Evolutionary conservation across 2,329 filamentous ascomycete genomes (phyloP).

Genomic region (Blumeriella jaapii): DNA sequence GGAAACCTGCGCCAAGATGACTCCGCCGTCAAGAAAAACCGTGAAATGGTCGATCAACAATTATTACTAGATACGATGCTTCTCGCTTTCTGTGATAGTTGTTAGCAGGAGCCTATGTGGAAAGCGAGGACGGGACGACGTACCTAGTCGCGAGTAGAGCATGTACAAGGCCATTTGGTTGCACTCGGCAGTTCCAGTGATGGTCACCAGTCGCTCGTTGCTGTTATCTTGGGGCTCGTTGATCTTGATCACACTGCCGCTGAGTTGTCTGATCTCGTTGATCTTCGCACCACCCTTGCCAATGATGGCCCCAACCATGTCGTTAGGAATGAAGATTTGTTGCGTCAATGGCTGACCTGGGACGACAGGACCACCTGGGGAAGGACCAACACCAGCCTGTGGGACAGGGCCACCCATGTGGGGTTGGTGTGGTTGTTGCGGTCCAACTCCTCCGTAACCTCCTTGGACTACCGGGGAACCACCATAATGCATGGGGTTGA

Average conservation of each 20-base stretch:
- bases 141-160: conserved; percentile 94
- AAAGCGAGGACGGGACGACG: conserved; percentile 22
- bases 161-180: conserved; percentile 99
- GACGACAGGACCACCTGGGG: conserved; percentile 50
- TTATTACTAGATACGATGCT: conserved; percentile 52
- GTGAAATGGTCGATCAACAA: conserved; percentile 5
- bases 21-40: conserved; percentile 2
- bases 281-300: conserved; percentile 98
- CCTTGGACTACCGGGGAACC: conserved; percentile 40
- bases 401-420: conserved; percentile 50
- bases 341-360: conserved; percentile 83
- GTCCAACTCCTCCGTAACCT: conserved; percentile 68
- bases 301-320: conserved; percentile 99
- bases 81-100: conserved; percentile 53
- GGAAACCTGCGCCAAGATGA: conserved; percentile 5
- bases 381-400: conserved; percentile 60
- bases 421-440: conserved; percentile 62
- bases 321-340: conserved; percentile 98
- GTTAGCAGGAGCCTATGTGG: conserved; percentile 11
- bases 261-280: conserved; percentile 95
- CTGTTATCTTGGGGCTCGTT: conserved; percentile 98
- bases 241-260: conserved; percentile 98
- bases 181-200: conserved; percentile 94
- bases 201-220: conserved; percentile 94
- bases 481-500: conserved; percentile 69